A percentile compares a stretch with the other conserved stretches of the same genome.
Conservation (phyloP, 768 basidiomycete genomes). For the Sutorius australiensis region DNA sequence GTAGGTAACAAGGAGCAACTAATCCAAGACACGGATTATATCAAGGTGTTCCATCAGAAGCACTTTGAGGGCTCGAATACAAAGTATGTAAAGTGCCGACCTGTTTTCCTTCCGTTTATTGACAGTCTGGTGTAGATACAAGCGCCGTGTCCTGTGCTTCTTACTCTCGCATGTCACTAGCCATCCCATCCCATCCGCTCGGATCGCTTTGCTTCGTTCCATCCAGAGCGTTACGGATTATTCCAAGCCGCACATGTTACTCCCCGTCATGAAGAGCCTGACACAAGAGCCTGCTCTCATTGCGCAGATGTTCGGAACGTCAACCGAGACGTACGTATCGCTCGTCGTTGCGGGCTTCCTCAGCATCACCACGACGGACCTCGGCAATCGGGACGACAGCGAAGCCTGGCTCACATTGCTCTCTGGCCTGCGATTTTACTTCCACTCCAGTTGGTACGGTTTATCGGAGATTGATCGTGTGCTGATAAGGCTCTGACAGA, state of each 20-base stretch:
- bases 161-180: conserved; percentile 75
- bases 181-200: conserved; percentile 45
- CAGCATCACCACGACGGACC: conserved; percentile 36
- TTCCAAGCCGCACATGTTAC: conserved; percentile 49
- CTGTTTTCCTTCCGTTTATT: conserved; percentile 33
- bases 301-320: conserved; percentile 36
- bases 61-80: conserved; percentile 44
- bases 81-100: conserved; percentile 35
- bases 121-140: conserved; percentile 46
- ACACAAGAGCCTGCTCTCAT: conserved; percentile 21
- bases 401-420: conserved; percentile 51
- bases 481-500: conserved; percentile 32
- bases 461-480: not conserved
- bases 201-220: conserved; percentile 50
- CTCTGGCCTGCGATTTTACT: conserved; percentile 40
- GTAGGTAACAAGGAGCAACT: conserved; percentile 52
- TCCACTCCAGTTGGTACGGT: conserved; percentile 43
- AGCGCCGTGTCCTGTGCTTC: conserved; percentile 67
- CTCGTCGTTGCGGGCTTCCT: conserved; percentile 51
- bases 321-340: conserved; percentile 32
- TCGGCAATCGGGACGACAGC: conserved; percentile 41
- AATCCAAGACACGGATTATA: conserved; percentile 53
- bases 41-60: conserved; percentile 58
- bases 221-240: conserved; percentile 39
- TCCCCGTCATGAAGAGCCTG: conserved; percentile 51